phyloP scores from a whole-genome alignment of 2,329 filamentous ascomycete genomes.

The Pseudogymnoascus sp. region DNA sequence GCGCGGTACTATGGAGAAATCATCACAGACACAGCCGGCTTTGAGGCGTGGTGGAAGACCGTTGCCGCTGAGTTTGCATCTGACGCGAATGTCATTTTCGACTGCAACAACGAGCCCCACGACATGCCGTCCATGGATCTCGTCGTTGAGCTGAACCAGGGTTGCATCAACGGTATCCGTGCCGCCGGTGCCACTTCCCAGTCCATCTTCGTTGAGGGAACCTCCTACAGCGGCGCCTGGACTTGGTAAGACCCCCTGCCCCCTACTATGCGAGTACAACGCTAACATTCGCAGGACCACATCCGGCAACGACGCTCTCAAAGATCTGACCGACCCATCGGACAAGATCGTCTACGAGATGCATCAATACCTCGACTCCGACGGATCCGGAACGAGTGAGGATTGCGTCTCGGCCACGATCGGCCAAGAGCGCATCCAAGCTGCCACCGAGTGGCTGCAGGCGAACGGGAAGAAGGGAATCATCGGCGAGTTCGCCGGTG shows the following conservation, averaged over 20 bases:
- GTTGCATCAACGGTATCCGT: conserved; percentile 33
- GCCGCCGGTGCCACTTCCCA: conserved; percentile 36
- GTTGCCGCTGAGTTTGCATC: conserved; percentile 29
- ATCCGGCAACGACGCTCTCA: conserved; percentile 38
- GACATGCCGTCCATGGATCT: conserved; percentile 32
- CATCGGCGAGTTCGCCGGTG: conserved; percentile 45
- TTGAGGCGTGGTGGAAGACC: conserved; percentile 32
- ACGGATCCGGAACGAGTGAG: conserved; percentile 41
- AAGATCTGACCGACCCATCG: conserved; percentile 39
- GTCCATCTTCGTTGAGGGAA: conserved; percentile 49
- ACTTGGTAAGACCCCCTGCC: conserved; percentile 31
- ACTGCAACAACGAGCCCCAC: conserved; percentile 37
- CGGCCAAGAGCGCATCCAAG: conserved; percentile 39
- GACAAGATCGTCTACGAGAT: conserved; percentile 50
- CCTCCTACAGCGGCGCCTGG: conserved; percentile 36
- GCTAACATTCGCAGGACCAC: conserved; percentile 14
- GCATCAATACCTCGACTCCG: conserved; percentile 51
- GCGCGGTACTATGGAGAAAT: conserved; percentile 36
- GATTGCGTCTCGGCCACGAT: conserved; percentile 43
- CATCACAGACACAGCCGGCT: conserved; percentile 28
- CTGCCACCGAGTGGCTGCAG: conserved; percentile 44
- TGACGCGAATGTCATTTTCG: conserved; percentile 31
- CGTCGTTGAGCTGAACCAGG: conserved; percentile 34
- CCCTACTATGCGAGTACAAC: neutral
- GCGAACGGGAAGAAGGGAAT: conserved; percentile 43